Conservation (phyloP, 2,329 filamentous ascomycete species). For the Cladosporium cucumerinum region DNA sequence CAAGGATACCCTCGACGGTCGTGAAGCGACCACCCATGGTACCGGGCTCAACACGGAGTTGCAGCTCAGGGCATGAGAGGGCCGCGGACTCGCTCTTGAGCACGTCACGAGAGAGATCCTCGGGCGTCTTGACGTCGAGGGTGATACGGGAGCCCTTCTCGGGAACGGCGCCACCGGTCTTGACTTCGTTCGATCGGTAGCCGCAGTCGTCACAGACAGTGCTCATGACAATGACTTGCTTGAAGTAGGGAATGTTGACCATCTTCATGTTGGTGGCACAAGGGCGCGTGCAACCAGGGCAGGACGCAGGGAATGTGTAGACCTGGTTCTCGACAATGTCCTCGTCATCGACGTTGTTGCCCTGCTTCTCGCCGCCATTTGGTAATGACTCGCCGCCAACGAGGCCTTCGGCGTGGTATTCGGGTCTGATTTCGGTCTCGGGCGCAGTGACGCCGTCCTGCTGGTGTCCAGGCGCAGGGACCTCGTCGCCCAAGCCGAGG, state of each 20-base stretch:
- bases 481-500: constrained; percentile 67
- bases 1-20: constrained; percentile 89
- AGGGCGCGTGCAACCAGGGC: constrained; percentile 81
- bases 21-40: constrained; percentile 96
- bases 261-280: constrained; percentile 98
- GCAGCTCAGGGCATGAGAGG: constrained; percentile 80
- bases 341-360: constrained; percentile 43
- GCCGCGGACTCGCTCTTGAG: constrained; percentile 93
- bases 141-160: constrained; percentile 80
- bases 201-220: constrained; percentile 90
- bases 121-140: constrained; percentile 63
- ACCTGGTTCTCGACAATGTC: constrained; percentile 92
- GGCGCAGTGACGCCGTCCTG: constrained; percentile 44
- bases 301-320: constrained; percentile 87
- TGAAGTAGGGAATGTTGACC: constrained; percentile 97
- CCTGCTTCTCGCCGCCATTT: constrained; percentile 15
- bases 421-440: constrained; percentile 53
- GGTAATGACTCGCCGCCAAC: constrained; percentile 28
- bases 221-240: constrained; percentile 93
- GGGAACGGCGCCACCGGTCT: constrained; percentile 91
- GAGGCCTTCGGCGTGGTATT: constrained; percentile 49
- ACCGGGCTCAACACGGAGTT: constrained; percentile 83
- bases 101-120: constrained; percentile 86
- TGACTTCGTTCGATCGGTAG: constrained; percentile 90
- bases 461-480: constrained; percentile 26